Base-by-base conservation (phyloP, 352 stramenopile genomes). In the Phytophthora idaei region DNA sequence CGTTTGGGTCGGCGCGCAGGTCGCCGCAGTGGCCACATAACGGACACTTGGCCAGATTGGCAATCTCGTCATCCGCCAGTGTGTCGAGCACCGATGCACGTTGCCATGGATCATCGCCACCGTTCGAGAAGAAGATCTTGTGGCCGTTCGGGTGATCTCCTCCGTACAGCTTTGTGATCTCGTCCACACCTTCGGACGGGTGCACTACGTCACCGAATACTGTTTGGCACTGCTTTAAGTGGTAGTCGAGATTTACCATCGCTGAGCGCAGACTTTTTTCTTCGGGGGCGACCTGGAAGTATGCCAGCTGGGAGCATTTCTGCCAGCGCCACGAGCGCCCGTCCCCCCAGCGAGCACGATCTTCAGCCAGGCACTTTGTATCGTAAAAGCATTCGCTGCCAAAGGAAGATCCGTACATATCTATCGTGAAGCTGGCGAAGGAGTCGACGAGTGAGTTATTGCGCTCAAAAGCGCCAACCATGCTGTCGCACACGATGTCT, bases 311-410 rank as follows among this genome's bases (percentile, higher is more conserved):
- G 34, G 69, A 80, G 62, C 89, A 97, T 55, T 96, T 97, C 51
- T 97, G 87, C 83, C 83, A 96, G 31, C 90, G 74, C 89, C 90
- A 97, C 59, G 90, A 94, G 10, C 89, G 85, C 39, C 85, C 82
- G 57, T 94, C 87, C 21, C 70, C 71, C 85, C 86, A 95, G 15
- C 82, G 77, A 12, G 61, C 57, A 32, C 54, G 71, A 57, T 92
- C 71, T 28, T 74, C 69, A 5, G 70, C 47, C 25, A 95, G 61
- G 62, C 86, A 94, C 29, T 71, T 79, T 5, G 86, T 94, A 68
- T 95, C 85, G 76, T 95, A 95, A 53, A 95, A 95, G 66, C 86
- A 94, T 21, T 71, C 80, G 17, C 73, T 81, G 6, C 87, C 87
- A 67, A 97, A 97, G 4, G 81, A 78, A 29, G 59, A 39, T 12